These are phyloP conservation scores for Mortierella sp. DNA, from an alignment of 371 early-diverging fungal species.

Conservation along the genomic window DNA sequence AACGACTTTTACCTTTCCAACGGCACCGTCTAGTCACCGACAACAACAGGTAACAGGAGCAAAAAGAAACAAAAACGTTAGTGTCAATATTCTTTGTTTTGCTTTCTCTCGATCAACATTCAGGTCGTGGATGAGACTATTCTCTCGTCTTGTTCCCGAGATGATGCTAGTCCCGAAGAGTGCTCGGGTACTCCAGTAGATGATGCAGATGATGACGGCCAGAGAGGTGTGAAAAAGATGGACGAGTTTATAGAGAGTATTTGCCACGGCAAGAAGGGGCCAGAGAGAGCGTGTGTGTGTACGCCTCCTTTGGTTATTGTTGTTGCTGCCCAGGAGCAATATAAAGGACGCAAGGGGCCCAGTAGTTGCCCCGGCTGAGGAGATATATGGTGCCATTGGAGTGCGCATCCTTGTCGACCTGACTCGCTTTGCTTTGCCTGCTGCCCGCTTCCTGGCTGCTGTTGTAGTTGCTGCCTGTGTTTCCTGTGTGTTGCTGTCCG, in stretches of 20 bases:
- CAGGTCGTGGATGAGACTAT: background rate
- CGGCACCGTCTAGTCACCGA: conserved; percentile 49
- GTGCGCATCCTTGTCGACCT: background rate
- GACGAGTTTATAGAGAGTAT: no score
- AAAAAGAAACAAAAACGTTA: background rate
- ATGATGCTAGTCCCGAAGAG: background rate
- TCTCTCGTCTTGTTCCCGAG: background rate
- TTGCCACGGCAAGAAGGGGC: no score
- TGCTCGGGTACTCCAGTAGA: background rate
- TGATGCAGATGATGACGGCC: background rate
- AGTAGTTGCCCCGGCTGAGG: no score
- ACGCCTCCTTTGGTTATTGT: no score
- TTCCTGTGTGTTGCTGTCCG: background rate
- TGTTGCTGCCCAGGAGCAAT: no score
- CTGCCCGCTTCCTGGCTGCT: background rate
- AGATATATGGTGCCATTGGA: no score
- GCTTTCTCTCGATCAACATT: background rate
- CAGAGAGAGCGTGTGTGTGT: no score
- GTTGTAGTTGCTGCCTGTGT: background rate
- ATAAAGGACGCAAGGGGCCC: no score
- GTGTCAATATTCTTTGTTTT: background rate
- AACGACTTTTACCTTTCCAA: conserved; percentile 47
- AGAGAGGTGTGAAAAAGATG: no score
- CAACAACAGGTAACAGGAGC: background rate
- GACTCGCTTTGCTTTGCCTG: background rate